Conservation (phyloP, 2,329 filamentous ascomycete genomes). For the Exophiala sp. region DNA sequence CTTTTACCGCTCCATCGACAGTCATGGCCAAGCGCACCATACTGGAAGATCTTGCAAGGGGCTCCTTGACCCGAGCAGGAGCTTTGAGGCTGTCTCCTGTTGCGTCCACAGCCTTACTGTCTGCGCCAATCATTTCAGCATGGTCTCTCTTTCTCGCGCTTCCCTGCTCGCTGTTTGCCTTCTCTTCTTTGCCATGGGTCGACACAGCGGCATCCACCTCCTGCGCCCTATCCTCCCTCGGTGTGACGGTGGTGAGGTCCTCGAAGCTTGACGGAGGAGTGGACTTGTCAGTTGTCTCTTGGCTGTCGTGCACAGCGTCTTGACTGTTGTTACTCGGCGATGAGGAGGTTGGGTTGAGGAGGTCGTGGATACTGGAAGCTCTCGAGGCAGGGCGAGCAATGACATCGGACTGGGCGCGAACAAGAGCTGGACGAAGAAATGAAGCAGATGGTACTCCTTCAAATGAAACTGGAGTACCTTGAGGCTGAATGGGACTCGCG, state of each 20-base stretch:
- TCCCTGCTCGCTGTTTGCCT: slow-evolving; percentile 9
- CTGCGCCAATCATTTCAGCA: slow-evolving; percentile 22
- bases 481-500: slow-evolving; percentile 10
- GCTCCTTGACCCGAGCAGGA: slow-evolving; percentile 31
- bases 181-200: not conserved
- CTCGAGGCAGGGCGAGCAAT: slow-evolving; percentile 20
- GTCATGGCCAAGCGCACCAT: slow-evolving; percentile 75
- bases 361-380: slow-evolving; percentile 25
- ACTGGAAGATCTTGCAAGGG: slow-evolving; percentile 36
- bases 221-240: not conserved
- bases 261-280: slow-evolving; percentile 23
- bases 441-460: not conserved
- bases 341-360: slow-evolving; percentile 22
- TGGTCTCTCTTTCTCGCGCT: slow-evolving; percentile 22
- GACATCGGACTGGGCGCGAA: slow-evolving; percentile 10
- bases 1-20: slow-evolving; percentile 84
- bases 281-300: slow-evolving; percentile 5
- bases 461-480: slow-evolving; percentile 7
- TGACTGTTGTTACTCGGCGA: slow-evolving; percentile 4
- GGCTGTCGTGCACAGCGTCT: slow-evolving; percentile 3
- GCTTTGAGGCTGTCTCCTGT: slow-evolving; percentile 38
- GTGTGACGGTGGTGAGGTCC: not conserved
- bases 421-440: not conserved
- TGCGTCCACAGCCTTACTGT: slow-evolving; percentile 27
- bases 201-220: not conserved